Evolutionary conservation across 345 rosid genomes (phyloP).

Genomic region (Corymbia maculata): DNA sequence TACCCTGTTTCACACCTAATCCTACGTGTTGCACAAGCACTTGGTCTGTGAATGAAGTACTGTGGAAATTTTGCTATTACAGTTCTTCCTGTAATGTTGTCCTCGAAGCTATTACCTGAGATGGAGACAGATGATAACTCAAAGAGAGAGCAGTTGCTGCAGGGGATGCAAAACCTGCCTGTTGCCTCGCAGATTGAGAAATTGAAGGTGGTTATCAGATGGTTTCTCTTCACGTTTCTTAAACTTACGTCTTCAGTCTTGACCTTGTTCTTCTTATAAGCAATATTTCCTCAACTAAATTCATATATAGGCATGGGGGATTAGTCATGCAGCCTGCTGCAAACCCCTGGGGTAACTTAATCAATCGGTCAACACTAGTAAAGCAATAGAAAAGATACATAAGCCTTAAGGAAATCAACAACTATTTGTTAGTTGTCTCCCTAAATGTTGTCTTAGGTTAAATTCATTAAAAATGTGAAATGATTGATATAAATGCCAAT

Average conservation of each 20-base stretch:
- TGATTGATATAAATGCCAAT: background rate
- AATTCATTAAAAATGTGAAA: background rate
- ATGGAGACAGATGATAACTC: conserved; percentile 83
- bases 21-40: background rate
- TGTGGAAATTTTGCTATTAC: conserved; percentile 1
- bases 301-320: background rate
- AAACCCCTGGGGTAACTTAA: background rate
- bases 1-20: background rate
- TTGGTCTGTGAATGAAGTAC: background rate
- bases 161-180: conserved; percentile 73
- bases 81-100: conserved; percentile 95
- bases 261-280: background rate
- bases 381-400: background rate
- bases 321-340: background rate
- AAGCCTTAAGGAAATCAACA: background rate
- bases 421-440: background rate
- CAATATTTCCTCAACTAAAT: background rate
- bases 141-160: conserved; percentile 86
- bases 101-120: conserved; percentile 86
- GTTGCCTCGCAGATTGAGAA: conserved; percentile 63
- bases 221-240: background rate
- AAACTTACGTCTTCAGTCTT: background rate
- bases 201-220: conserved; percentile 40
- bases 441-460: background rate
- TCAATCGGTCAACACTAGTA: background rate